Evolutionary conservation across 2,329 filamentous ascomycete species (phyloP).

Genomic region (Paecilomyces sp.): DNA sequence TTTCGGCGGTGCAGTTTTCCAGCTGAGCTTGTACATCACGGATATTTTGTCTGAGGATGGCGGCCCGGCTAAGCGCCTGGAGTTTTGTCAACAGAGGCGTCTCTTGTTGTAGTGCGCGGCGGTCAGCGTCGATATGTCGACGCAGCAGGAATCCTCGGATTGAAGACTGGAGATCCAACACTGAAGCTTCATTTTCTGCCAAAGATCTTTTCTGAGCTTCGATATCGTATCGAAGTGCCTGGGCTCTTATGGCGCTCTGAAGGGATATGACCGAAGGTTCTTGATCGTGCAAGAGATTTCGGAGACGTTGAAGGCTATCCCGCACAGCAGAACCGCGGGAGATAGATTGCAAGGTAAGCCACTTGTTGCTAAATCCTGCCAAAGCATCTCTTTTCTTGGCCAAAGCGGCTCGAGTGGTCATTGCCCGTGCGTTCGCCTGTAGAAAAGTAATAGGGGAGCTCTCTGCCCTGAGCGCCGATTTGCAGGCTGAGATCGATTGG

Average conservation of each 20-base stretch:
- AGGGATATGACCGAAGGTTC: conserved; percentile 7
- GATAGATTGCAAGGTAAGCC: conserved; percentile 39
- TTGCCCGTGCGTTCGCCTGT: conserved; percentile 29
- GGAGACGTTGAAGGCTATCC: conserved; percentile 10
- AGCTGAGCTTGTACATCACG: conserved; percentile 60
- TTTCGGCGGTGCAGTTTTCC: conserved; percentile 58
- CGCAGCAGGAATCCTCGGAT: conserved; percentile 37
- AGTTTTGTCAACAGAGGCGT: conserved; percentile 24
- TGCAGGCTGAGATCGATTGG: conserved; percentile 17
- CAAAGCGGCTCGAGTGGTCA: conserved; percentile 32
- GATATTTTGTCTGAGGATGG: conserved; percentile 32
- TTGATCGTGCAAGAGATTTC: conserved; percentile 1
- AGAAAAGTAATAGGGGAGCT: conserved; percentile 20
- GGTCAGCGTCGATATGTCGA: conserved; percentile 21
- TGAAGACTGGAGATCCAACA: conserved; percentile 47
- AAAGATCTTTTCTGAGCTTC: conserved; percentile 31
- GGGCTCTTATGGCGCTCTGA: conserved; percentile 17
- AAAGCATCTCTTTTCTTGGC: conserved; percentile 34
- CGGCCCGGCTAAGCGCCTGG: conserved; percentile 35
- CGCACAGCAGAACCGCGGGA: conserved; percentile 33
- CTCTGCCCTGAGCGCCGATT: conserved; percentile 19
- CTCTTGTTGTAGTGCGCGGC: conserved; percentile 22
- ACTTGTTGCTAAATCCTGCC: conserved; percentile 32
- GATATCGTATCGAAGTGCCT: conserved; percentile 22
- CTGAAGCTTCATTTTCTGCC: conserved; percentile 32